Conservation (phyloP, 345 rosid genomes). For the Eucalyptus pauciflora region DNA sequence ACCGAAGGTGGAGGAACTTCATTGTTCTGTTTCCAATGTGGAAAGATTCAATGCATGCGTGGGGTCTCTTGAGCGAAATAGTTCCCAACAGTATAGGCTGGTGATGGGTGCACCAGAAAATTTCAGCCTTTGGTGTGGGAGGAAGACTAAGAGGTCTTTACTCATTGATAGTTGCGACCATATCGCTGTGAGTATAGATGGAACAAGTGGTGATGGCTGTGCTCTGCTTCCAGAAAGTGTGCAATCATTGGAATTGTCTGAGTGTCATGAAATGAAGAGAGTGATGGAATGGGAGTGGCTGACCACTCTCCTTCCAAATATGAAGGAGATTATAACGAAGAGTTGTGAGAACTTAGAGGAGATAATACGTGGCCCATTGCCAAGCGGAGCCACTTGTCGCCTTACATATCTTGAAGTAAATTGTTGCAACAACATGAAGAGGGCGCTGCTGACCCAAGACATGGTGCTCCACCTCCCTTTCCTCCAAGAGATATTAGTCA, state of each 20-base stretch:
- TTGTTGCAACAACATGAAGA: not conserved
- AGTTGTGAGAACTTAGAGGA: conserved; percentile 1
- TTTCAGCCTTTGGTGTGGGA: not conserved
- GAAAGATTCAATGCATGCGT: not conserved
- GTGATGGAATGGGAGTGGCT: not conserved
- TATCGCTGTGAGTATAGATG: not conserved
- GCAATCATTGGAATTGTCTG: not conserved
- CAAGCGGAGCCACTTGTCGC: not conserved
- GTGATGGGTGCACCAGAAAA: not conserved
- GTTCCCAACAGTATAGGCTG: accelerated
- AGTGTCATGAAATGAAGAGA: not conserved
- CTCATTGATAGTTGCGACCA: not conserved
- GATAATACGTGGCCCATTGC: not conserved
- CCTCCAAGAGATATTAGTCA: not conserved
- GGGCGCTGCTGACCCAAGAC: not conserved
- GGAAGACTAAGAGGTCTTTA: not conserved
- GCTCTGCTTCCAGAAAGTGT: not conserved
- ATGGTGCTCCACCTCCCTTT: not conserved
- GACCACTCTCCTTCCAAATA: not conserved
- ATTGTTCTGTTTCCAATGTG: not conserved
- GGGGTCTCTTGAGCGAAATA: not conserved
- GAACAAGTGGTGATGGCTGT: not conserved
- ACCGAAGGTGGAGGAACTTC: not conserved
- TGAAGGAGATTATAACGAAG: not conserved
- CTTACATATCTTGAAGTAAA: not conserved